Percentiles rank a stretch among this genome's conserved stretches.
Evolutionary conservation across 1,284 basidiomycete species (phyloP).

Genomic region (Leccinum fallax): DNA sequence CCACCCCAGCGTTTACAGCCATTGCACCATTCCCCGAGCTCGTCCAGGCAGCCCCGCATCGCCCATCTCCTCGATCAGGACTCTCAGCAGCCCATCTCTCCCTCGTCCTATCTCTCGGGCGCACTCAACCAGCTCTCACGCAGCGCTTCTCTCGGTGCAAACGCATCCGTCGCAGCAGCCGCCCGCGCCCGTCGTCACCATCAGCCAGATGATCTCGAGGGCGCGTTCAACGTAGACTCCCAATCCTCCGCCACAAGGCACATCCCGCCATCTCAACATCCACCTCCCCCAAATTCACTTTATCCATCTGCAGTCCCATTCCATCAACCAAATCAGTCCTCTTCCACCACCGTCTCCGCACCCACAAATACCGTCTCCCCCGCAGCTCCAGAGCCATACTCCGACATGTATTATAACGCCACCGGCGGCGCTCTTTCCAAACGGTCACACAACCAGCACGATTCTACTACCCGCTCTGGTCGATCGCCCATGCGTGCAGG

Average conservation of each 20-base stretch:
- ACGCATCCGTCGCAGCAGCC: constrained; percentile 44
- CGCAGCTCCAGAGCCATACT: constrained; percentile 47
- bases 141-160: constrained; percentile 64
- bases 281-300: constrained; percentile 44
- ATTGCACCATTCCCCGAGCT: constrained; percentile 32
- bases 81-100: constrained; percentile 36
- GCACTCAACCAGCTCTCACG: constrained; percentile 56
- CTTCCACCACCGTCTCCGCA: constrained; percentile 20
- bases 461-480: constrained; percentile 50
- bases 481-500: constrained; percentile 64
- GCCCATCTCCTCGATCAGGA: constrained; percentile 67
- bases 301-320: constrained; percentile 63
- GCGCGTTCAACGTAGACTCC: constrained; percentile 58
- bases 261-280: constrained; percentile 32
- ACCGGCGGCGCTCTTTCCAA: constrained; percentile 45
- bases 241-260: constrained; percentile 42
- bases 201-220: constrained; percentile 70
- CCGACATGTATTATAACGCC: constrained; percentile 65
- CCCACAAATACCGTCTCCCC: constrained; percentile 33
- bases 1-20: constrained; percentile 19
- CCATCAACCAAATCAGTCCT: constrained; percentile 39
- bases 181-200: constrained; percentile 57
- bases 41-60: constrained; percentile 59
- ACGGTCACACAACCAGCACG: constrained; percentile 46
- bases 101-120: constrained; percentile 20